phyloP scores from a whole-genome alignment of 2,329 filamentous ascomycete genomes.

The Pseudohalonectria lignicola region DNA sequence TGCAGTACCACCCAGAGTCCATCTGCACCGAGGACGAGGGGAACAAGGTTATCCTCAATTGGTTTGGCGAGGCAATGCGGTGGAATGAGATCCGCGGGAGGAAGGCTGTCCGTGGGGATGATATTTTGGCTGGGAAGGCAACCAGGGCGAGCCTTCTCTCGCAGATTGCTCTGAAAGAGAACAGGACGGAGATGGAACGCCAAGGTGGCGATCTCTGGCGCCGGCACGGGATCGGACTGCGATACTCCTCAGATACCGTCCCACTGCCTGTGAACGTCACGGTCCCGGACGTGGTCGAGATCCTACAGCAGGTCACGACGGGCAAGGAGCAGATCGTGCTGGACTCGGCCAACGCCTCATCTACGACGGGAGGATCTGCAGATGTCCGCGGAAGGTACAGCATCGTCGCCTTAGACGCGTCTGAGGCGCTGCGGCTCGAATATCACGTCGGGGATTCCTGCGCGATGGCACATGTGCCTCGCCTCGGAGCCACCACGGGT shows the following conservation, averaged over 20 bases:
- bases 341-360: slow-evolving; percentile 47
- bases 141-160: slow-evolving; percentile 22
- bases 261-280: slow-evolving; percentile 32
- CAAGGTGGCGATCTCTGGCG: not conserved
- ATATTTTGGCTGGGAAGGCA: slow-evolving; percentile 17
- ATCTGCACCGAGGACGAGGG: slow-evolving; percentile 66
- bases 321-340: slow-evolving; percentile 39
- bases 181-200: not conserved
- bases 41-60: slow-evolving; percentile 56
- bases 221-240: slow-evolving; percentile 4
- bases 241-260: slow-evolving; percentile 27
- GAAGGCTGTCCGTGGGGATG: slow-evolving; percentile 6
- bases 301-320: slow-evolving; percentile 24
- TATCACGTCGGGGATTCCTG: slow-evolving; percentile 39
- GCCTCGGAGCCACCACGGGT: not conserved
- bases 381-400: slow-evolving; percentile 54
- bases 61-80: slow-evolving; percentile 55
- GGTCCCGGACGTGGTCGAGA: slow-evolving; percentile 43
- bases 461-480: slow-evolving; percentile 17
- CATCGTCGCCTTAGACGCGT: slow-evolving; percentile 59
- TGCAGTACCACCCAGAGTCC: slow-evolving; percentile 88
- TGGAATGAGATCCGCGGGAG: slow-evolving; percentile 40
- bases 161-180: slow-evolving; percentile 2
- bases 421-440: slow-evolving; percentile 43
- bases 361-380: slow-evolving; percentile 22